These are phyloP conservation scores for Alnus glutinosa DNA, from an alignment of 306 rosid genomes.

Conservation along the genomic window DNA sequence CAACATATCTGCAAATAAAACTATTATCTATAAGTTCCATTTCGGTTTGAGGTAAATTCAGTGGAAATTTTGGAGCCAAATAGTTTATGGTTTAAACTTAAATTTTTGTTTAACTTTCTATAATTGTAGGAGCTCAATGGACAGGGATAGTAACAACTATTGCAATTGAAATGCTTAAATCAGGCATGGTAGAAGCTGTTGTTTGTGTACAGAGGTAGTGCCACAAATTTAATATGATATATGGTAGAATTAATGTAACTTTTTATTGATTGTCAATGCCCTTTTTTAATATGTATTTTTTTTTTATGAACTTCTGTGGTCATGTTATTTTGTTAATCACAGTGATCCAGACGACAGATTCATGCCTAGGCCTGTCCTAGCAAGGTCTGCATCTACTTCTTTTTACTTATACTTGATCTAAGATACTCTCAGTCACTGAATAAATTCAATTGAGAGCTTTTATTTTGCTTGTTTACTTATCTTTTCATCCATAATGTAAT, in stretches of 20 bases:
- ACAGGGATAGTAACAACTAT: constrained; percentile 95
- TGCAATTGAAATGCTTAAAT: constrained; percentile 93
- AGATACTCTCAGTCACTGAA: constrained; percentile 5
- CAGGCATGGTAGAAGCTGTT: constrained; percentile 98
- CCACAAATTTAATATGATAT: constrained; percentile 7
- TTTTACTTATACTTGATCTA: constrained; percentile 13
- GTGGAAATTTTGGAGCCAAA: not conserved
- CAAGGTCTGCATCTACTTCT: constrained; percentile 62
- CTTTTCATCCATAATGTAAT: not conserved
- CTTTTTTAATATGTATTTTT: constrained; percentile 16
- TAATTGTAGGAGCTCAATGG: constrained; percentile 88
- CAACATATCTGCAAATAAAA: not conserved
- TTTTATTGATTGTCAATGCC: constrained; percentile 14
- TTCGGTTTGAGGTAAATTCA: not conserved
- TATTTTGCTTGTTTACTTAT: not conserved
- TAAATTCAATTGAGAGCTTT: not conserved
- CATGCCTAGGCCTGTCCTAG: constrained; percentile 79
- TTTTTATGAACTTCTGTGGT: constrained; percentile 7
- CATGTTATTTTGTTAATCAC: constrained; percentile 22
- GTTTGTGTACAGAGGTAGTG: constrained; percentile 90
- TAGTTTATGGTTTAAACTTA: not conserved
- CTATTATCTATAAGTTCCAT: not conserved
- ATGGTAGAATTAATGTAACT: constrained; percentile 13
- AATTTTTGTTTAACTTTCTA: constrained; percentile 4
- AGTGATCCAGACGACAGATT: constrained; percentile 97